Conservation (phyloP, 2,329 filamentous ascomycete species). For the Microascus cirrosus region DNA sequence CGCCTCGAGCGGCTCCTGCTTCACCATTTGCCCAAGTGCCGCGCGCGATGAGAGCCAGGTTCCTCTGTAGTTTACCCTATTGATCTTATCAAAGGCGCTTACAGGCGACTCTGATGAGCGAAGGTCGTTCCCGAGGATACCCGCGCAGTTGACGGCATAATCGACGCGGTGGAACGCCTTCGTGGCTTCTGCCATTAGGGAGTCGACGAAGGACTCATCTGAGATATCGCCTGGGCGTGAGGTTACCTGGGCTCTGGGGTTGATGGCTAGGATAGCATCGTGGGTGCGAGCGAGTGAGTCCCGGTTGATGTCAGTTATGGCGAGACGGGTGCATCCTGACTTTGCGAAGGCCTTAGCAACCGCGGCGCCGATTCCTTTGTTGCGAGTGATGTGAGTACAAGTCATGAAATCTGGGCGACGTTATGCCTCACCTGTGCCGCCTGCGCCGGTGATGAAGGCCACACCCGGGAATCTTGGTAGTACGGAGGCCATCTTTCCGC, state of each 20-base stretch:
- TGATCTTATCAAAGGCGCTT: conserved; percentile 39
- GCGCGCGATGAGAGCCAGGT: conserved; percentile 34
- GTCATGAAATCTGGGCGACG: too few relatives aligned
- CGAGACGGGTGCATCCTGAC: conserved; percentile 37
- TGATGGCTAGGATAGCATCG: conserved; percentile 17
- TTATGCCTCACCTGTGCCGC: conserved; percentile 32
- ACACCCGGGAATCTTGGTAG: conserved; percentile 27
- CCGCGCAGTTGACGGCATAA: conserved; percentile 46
- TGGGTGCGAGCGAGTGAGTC: conserved; percentile 24
- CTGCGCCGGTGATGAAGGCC: conserved; percentile 34
- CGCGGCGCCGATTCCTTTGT: conserved; percentile 43
- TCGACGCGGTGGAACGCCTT: conserved; percentile 34
- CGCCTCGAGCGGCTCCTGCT: conserved; percentile 26
- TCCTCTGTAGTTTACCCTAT: conserved; percentile 41
- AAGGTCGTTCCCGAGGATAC: conserved; percentile 30
- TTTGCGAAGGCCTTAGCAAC: conserved; percentile 36
- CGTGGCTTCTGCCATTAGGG: conserved; percentile 20
- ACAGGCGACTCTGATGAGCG: conserved; percentile 32
- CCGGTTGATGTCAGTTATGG: conserved; percentile 40
- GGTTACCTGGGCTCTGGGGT: conserved; percentile 21
- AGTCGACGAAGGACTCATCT: conserved; percentile 29
- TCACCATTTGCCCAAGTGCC: conserved; percentile 30
- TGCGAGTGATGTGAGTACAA: background rate
- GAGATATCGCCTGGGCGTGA: conserved; percentile 32
- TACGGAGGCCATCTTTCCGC: conserved; percentile 1